Evolutionary conservation across 805 yeast genomes (phyloP), one percentile per base, ranked within the genome.

Genomic region (Wickerhamomyces alni): DNA sequence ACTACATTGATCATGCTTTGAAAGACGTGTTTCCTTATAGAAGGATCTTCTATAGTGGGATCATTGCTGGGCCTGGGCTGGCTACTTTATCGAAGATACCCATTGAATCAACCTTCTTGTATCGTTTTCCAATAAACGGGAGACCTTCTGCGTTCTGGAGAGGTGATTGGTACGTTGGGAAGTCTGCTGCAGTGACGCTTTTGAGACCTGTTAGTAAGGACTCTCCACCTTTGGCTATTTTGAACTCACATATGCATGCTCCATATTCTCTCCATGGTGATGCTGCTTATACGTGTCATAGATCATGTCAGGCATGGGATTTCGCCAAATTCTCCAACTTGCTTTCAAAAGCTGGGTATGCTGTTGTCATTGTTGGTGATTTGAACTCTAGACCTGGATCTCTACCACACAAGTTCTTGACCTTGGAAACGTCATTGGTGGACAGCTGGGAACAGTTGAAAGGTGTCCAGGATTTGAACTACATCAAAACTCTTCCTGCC

Each of bases 141-240:
- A 69, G 96, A 37, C 95, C 98, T 2, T 77, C 87, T 31, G 99
- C 99, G 1, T 82, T 93, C 47, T 82, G 77, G 66, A 67, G 98
- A 42, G 99, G 99, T 28, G 99, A 93, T 59, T 93, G 97, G 96
- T 87, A 76, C 49, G 99, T 93, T 17, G 99, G 99, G 8, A 93
- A 93, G 57, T 74, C 91, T 8, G 75, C 87, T 16, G 83, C 95
- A 1, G 77, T 87, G 3, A 83, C 95, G 0, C 60, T 77, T 4
- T 64, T 93, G 31, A 66, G 66, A 40, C 81, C 85, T 5, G 62
- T 74, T 3, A 51, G 55, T 15, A 62, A 69, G 0, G 66, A 64
- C 15, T 65, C 72, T 2, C 57, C 69, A 6, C 82, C 82, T 5
- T 64, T 93, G 30, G 97, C 94, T 3, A 62, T 93, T 5, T 64